Evolutionary conservation across 2,329 filamentous ascomycete genomes (phyloP), one percentile per base, ranked within the genome.

Genomic region (Seiridium cupressi): DNA sequence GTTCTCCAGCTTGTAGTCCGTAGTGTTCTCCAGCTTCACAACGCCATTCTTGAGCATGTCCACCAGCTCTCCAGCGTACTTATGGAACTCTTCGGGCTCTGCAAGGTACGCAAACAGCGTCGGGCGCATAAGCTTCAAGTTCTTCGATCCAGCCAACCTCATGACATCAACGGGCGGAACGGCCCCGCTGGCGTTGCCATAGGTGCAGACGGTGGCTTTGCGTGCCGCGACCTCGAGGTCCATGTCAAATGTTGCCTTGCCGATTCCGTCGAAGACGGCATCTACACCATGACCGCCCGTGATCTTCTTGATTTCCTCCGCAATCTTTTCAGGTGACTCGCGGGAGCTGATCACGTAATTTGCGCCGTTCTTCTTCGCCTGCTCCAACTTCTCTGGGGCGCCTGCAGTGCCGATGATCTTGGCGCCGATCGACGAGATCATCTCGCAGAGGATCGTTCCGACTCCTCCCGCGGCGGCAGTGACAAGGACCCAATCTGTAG

Each of bases 391-490:
- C 73, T 89, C 90, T 5, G 79, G 73, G 42, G 88, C 89, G 53
- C 87, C 88, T 0, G 91, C 91, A 3, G 92, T 94, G 1, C 88
- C 93, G 69, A 97, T 95, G 31, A 89, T 86, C 66, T 85, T 86
- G 10, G 91, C 93, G 1, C 92, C 93, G 2, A 93, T 79, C 0
- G 83, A 79, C 65, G 83, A 84, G 46, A 96, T 77, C 65, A 96
- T 77, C 80, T 96, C 92, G 44, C 86, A 87, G 35, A 97, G 81
- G 75, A 91, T 84, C 48, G 89, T 77, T 0, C 91, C 91, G 0
- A 92, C 91, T 13, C 93, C 93, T 13, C 93, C 93, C 0, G 92
- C 92, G 0, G 93, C 93, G 0, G 93, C 93, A 67, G 95, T 92
- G 13, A 97, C 86, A 2, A 97, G 84, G 0, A 92, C 82, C 87